Evolutionary conservation across 352 stramenopile species (phyloP), one percentile per base, ranked within the genome.

Genomic region (Globisporangium irregulare): DNA sequence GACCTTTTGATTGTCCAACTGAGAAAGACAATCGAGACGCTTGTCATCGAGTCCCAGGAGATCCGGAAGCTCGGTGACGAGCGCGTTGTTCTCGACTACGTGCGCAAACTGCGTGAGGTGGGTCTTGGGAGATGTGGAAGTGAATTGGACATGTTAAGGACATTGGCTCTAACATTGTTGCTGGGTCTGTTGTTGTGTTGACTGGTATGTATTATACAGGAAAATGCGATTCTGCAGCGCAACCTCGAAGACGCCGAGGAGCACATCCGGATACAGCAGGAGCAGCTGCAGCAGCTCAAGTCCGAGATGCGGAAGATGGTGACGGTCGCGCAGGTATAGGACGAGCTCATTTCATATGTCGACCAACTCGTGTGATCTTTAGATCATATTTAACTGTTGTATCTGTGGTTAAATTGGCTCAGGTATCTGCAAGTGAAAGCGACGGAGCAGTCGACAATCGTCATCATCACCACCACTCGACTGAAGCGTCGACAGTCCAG

Each of bases 11-110:
- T 94, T 24, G 79, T 77, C 15, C 86, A 96, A 63, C 74, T 96
- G 59, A 89, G 91, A 62, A 81, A 79, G 46, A 93, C 85, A 4
- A 94, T 96, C 25, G 88, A 96, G 66, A 65, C 71, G 8, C 76
- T 96, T 5, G 86, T 93, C 32, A 67, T 87, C 20, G 86, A 96
- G 55, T 73, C 77, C 9, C 82, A 94, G 51, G 86, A 96, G 69
- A 87, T 84, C 56, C 72, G 84, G 34, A 90, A 93, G 72, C 79
- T 94, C 8, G 86, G 88, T 20, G 86, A 94, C 73, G 83, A 96
- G 59, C 76, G 78, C 34, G 81, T 87, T 1, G 88, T 96, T 70
- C 73, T 96, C 4, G 84, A 94, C 32, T 96, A 94, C 71, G 82
- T 96, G 18, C 88, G 88, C 20, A 93, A 93, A 55, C 68, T 96